Base-by-base conservation (phyloP, 495 filamentous ascomycete species). In the Tuber indicum region DNA sequence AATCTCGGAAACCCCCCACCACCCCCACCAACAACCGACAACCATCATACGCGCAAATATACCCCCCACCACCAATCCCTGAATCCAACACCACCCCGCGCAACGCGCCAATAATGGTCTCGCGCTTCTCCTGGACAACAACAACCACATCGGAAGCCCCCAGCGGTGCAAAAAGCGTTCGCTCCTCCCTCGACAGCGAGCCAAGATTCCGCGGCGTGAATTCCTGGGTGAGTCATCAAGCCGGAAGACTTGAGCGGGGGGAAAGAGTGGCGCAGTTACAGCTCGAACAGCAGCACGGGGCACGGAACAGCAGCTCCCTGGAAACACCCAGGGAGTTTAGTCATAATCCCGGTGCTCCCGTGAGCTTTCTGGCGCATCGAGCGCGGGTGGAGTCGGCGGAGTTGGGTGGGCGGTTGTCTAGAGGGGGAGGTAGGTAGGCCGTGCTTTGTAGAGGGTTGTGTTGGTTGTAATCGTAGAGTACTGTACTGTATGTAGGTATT, bases 141-240 rank as follows among this genome's bases (percentile, higher is more conserved):
- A 14, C n/a, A 26, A 8, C 26, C 10, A 32, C 58, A 14, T 66
- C 58, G n/a, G 58, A 66, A 32, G 58, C 58, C n/a, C 58, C 58
- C n/a, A 66, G 26, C 10, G 58, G 12, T n/a, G 58, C 12, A 14
- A 74, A 23, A 45, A 81, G 77, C 49, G 43, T 70, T 23, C 47
- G 81, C 17, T 79, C 73, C 8, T 76, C 76, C n/a, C 17, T 76
- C 16, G 80, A 82, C 0, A 82, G 81, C 19, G 77, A 75, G 21
- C 85, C 89, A 23, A 86, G 87, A 26, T 91, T 90, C 80, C 86
- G 89, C 42, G 86, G 86, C 14, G 84, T 92, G 73, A 85, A 84
- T 70, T 89, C 87, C 21, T 92, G 90, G 90, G 89, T 92, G 3
- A 86, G 87, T 79, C 88, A 91, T 76, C 90, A 91, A 78, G 74